phyloP scores from a whole-genome alignment of 306 rosid species.

The Quercus alba region DNA sequence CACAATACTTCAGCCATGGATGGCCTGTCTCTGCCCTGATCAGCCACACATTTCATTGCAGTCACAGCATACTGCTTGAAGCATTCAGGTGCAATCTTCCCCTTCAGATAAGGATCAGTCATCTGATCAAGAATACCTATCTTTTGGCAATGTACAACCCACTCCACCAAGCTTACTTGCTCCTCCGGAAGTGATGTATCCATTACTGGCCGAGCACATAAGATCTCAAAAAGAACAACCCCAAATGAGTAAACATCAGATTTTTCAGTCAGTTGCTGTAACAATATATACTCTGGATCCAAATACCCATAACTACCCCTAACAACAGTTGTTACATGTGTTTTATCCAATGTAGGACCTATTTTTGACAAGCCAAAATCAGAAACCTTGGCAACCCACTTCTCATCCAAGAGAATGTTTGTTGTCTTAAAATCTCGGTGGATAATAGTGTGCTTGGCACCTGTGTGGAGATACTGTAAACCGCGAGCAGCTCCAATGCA shows the following conservation, averaged over 20 bases:
- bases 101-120: no score
- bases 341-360: no score
- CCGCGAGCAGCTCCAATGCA: conserved; percentile 29
- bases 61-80: conserved; percentile 47
- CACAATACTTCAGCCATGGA: no score
- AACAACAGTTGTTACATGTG: conserved; percentile 30
- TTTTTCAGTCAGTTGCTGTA: conserved; percentile 46
- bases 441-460: conserved; percentile 91
- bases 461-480: conserved; percentile 61
- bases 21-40: conserved; percentile 43
- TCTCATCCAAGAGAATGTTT: conserved; percentile 88
- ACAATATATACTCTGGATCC: conserved; percentile 49
- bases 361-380: conserved; percentile 51
- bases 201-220: conserved; percentile 52
- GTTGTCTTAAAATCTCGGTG: conserved; percentile 96
- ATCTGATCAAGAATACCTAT: conserved; percentile 36
- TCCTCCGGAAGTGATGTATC: conserved; percentile 48
- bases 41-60: conserved; percentile 53
- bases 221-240: conserved; percentile 53
- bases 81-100: conserved; percentile 34
- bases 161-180: conserved; percentile 58
- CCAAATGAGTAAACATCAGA: conserved; percentile 59
- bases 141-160: conserved; percentile 58
- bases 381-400: conserved; percentile 95
- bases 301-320: conserved; percentile 59